These are phyloP conservation scores for Thelonectria olida DNA, from an alignment of 2,329 filamentous ascomycete genomes.

Conservation along the genomic window DNA sequence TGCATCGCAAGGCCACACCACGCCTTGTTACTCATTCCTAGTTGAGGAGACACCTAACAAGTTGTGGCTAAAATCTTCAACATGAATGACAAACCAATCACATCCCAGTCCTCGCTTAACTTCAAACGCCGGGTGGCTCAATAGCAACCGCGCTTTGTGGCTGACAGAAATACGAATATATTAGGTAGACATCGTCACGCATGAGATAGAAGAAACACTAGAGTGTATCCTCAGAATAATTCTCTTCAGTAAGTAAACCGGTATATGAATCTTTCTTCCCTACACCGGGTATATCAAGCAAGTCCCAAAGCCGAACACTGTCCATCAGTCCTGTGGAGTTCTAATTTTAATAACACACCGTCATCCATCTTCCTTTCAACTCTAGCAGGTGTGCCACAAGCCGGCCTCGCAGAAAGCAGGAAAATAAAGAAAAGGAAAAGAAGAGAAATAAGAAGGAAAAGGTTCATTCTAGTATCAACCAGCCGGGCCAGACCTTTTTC, in stretches of 20 bases:
- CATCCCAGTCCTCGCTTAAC: too few relatives aligned
- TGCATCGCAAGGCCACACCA: too few relatives aligned
- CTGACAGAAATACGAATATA: too few relatives aligned
- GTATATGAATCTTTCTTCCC: slow-evolving; percentile 29
- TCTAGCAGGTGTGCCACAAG: slow-evolving; percentile 20
- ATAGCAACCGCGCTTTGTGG: too few relatives aligned
- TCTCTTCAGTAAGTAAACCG: slow-evolving; percentile 23
- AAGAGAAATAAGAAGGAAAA: slow-evolving; percentile 18
- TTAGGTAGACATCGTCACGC: too few relatives aligned
- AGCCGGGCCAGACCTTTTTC: slow-evolving; percentile 12
- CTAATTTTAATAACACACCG: slow-evolving; percentile 32
- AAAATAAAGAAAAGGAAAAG: slow-evolving; percentile 15
- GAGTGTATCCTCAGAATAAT: too few relatives aligned
- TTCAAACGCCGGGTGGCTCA: too few relatives aligned
- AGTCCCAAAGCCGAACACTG: slow-evolving; percentile 35
- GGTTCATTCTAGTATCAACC: slow-evolving; percentile 31
- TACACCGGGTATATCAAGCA: slow-evolving; percentile 42
- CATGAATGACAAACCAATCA: too few relatives aligned
- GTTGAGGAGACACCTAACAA: too few relatives aligned
- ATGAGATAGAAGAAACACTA: too few relatives aligned
- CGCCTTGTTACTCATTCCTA: too few relatives aligned
- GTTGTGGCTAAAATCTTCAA: too few relatives aligned
- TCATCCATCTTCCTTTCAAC: slow-evolving; percentile 21
- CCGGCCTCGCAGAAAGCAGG: slow-evolving; percentile 14
- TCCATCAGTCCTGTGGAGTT: slow-evolving; percentile 31